Percentiles rank a stretch among this genome's conserved stretches.
Evolutionary conservation across 306 rosid species (phyloP).

Genomic region (Fragaria nilgerrensis): DNA sequence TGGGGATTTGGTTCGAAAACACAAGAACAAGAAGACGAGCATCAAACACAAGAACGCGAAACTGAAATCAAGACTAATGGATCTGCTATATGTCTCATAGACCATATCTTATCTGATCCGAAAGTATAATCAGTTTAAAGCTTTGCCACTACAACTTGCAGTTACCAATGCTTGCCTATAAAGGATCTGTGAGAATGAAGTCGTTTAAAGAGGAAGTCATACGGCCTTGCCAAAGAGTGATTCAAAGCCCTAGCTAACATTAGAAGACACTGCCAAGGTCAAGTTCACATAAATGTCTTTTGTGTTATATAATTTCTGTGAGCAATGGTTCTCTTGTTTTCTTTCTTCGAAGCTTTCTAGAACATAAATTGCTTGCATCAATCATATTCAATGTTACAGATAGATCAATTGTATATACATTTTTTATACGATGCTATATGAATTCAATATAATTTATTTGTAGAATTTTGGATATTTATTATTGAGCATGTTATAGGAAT

Average conservation of each 20-base stretch:
- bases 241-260: background rate
- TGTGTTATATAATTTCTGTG: background rate
- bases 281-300: background rate
- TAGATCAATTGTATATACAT: constrained; percentile 20
- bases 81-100: constrained; percentile 36
- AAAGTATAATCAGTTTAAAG: constrained; percentile 18
- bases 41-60: constrained; percentile 39
- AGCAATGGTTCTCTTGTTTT: constrained; percentile 15
- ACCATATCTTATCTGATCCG: constrained; percentile 38
- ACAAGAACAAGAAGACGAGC: constrained; percentile 42
- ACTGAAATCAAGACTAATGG: constrained; percentile 34
- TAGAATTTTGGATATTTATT: background rate
- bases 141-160: constrained; percentile 32
- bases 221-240: background rate
- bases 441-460: background rate
- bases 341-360: background rate
- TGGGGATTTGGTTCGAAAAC: constrained; percentile 44
- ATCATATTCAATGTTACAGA: constrained; percentile 14
- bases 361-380: background rate
- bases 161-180: constrained; percentile 22
- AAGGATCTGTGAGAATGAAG: background rate
- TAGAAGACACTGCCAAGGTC: background rate
- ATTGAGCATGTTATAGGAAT: background rate
- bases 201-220: background rate
- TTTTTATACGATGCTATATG: constrained; percentile 9